Conservation (phyloP, 768 basidiomycete genomes). For the Mycena metata region DNA sequence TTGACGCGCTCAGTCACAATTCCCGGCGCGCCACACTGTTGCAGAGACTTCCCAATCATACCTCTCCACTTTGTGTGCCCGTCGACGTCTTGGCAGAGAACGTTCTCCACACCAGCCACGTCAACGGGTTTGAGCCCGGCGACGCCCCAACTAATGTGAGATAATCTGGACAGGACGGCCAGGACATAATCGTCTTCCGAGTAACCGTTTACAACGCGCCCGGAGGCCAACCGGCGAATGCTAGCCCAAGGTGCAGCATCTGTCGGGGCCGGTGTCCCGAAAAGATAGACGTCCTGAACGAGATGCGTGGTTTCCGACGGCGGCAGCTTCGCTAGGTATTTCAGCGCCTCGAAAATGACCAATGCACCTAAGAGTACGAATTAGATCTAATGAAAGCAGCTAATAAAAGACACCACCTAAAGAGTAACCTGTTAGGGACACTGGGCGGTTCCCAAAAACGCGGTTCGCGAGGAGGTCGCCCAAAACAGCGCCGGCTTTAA, state of each 20-base stretch:
- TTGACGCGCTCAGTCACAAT: conserved; percentile 53
- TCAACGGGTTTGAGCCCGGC: conserved; percentile 64
- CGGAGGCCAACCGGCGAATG: conserved; percentile 62
- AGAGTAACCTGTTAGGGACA: conserved; percentile 70
- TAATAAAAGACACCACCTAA: conserved; percentile 50
- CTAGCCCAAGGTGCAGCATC: conserved; percentile 59
- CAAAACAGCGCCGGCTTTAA: conserved; percentile 67
- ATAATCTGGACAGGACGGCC: conserved; percentile 63
- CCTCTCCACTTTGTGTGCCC: conserved; percentile 66
- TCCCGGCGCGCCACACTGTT: conserved; percentile 55
- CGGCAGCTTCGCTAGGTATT: conserved; percentile 59
- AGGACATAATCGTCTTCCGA: conserved; percentile 66
- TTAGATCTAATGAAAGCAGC: neutral
- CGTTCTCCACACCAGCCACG: conserved; percentile 66
- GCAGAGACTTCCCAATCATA: conserved; percentile 62
- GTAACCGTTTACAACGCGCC: conserved; percentile 69
- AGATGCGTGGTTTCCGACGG: conserved; percentile 60
- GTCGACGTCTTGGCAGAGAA: conserved; percentile 60
- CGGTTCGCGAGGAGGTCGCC: conserved; percentile 63
- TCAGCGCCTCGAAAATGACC: conserved; percentile 70
- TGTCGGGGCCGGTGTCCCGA: conserved; percentile 62
- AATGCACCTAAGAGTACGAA: conserved; percentile 39
- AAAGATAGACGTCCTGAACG: conserved; percentile 68
- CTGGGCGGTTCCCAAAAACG: conserved; percentile 67
- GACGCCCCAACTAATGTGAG: conserved; percentile 62